A percentile compares a stretch with the other conserved stretches of the same genome.
These are phyloP conservation scores for Colletotrichum noveboracense DNA, from an alignment of 2,329 filamentous ascomycete genomes.

Conservation along the genomic window DNA sequence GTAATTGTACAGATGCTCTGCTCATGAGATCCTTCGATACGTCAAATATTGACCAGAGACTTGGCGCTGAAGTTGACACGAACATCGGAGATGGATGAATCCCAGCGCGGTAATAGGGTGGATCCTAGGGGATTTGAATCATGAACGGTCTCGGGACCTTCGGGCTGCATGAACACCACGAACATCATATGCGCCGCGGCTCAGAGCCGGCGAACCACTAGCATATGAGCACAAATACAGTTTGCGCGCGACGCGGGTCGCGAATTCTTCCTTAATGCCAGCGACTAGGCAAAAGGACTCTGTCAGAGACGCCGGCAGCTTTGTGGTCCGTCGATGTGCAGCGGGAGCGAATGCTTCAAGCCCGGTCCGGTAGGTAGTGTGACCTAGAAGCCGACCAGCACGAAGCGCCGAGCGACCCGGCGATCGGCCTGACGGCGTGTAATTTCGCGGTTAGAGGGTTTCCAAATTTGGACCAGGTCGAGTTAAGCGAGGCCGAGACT, in stretches of 20 bases:
- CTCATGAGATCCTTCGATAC: neutral
- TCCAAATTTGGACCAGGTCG: neutral
- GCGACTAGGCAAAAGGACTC: neutral
- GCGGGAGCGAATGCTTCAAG: neutral
- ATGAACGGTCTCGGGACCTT: conserved; percentile 17
- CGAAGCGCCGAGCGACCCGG: conserved; percentile 6
- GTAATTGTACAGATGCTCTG: neutral
- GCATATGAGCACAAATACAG: neutral
- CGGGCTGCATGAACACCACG: conserved; percentile 9
- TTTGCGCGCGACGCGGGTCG: neutral
- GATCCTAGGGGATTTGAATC: neutral
- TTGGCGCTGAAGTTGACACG: neutral
- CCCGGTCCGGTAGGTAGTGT: neutral
- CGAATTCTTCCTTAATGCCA: neutral
- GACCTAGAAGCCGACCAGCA: neutral
- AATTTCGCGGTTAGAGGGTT: neutral
- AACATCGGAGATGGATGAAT: neutral
- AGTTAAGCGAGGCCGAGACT: neutral
- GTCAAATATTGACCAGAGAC: neutral
- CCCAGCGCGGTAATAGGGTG: neutral
- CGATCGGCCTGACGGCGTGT: neutral
- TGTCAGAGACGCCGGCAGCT: neutral
- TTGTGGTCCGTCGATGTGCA: neutral
- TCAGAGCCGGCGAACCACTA: neutral
- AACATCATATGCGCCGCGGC: neutral